A percentile compares a stretch with the other conserved stretches of the same genome.
These are phyloP conservation scores for Cyclotella sp. DNA, from an alignment of 108 stramenopile genomes.

Conservation along the genomic window DNA sequence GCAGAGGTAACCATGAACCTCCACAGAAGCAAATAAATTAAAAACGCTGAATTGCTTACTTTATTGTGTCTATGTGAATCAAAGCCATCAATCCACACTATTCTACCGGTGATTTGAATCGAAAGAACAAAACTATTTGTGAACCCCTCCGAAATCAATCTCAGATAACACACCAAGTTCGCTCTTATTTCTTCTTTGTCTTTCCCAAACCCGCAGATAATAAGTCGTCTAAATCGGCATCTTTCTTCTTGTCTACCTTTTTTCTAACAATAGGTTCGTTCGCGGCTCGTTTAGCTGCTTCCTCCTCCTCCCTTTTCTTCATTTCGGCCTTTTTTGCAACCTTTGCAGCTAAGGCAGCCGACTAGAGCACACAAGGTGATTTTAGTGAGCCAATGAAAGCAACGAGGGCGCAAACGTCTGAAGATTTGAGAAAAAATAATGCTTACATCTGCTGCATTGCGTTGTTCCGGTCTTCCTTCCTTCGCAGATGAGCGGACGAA, in stretches of 20 bases:
- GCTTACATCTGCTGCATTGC: slow-evolving; percentile 65
- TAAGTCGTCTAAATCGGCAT: slow-evolving; percentile 67
- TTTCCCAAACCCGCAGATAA: slow-evolving; percentile 65
- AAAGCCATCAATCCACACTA: no score
- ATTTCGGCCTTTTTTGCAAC: slow-evolving; percentile 74
- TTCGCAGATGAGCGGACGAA: slow-evolving; percentile 21
- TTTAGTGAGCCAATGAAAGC: not conserved
- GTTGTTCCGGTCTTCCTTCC: slow-evolving; percentile 69
- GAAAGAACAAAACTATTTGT: no score
- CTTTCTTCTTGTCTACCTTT: slow-evolving; percentile 62
- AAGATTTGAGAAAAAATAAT: not conserved
- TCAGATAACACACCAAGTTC: no score
- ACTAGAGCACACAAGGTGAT: not conserved
- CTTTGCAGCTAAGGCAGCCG: slow-evolving; percentile 74
- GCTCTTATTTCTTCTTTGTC: slow-evolving; percentile 15
- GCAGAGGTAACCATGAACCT: no score
- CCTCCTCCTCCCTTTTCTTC: slow-evolving; percentile 53
- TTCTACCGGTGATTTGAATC: no score
- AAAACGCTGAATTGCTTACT: no score
- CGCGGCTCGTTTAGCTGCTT: slow-evolving; percentile 35
- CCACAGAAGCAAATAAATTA: no score
- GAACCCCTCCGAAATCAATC: no score
- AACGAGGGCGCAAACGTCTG: not conserved
- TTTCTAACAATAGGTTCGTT: slow-evolving; percentile 55
- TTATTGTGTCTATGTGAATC: no score